These are phyloP conservation scores for Willaertia magna DNA, from an alignment of 208 protist genomes.

Conservation along the genomic window DNA sequence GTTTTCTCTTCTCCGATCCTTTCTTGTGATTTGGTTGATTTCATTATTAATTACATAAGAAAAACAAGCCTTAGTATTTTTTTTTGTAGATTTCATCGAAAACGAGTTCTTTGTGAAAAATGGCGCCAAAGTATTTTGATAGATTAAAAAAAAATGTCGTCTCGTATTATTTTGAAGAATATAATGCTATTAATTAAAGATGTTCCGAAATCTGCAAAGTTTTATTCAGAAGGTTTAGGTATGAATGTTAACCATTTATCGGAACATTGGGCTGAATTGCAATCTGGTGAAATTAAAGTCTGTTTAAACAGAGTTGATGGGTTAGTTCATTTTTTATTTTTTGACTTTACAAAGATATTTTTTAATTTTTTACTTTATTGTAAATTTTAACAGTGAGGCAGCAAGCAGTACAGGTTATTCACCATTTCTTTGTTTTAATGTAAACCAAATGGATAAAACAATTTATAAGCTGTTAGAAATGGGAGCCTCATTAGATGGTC, in stretches of 20 bases:
- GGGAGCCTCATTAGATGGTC: background rate
- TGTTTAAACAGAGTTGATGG: background rate
- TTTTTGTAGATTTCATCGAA: no score
- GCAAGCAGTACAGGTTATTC: background rate
- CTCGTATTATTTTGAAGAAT: background rate
- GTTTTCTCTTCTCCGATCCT: no score
- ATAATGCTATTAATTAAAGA: conserved; percentile 1
- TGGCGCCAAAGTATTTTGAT: no score
- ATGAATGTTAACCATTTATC: background rate
- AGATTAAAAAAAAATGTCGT: background rate
- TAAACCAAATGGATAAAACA: background rate
- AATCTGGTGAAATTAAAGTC: background rate
- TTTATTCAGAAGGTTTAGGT: background rate
- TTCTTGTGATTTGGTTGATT: no score
- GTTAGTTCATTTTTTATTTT: background rate
- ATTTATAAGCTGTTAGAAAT: background rate
- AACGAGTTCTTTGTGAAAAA: no score
- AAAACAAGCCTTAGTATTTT: no score
- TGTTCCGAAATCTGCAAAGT: conserved; percentile 3
- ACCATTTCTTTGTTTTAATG: conserved; percentile 4
- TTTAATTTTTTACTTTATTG: no score
- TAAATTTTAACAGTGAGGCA: background rate
- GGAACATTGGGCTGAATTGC: background rate
- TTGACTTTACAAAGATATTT: background rate
- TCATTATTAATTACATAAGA: no score